Evolutionary conservation across 257 asterid genomes (phyloP), one percentile per base, ranked within the genome.

Genomic region (Jacaranda mimosifolia): DNA sequence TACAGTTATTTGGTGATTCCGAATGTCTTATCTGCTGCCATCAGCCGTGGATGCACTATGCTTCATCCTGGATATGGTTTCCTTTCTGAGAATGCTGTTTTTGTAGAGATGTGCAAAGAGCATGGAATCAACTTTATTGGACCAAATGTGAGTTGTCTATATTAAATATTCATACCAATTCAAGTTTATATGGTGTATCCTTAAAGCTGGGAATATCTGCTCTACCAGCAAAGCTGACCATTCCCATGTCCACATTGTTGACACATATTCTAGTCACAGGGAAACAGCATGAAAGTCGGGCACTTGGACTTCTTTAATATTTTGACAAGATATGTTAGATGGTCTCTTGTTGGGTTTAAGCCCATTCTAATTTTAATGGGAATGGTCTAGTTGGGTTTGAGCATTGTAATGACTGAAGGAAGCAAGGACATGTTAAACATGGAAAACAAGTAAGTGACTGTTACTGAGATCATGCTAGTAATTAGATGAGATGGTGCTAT

Each of bases 41-140:
- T 88, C 66, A 87, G 93, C 87, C 96, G 89, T 57, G 90, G 91
- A 57, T 96, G 99, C 83, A 91, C 98, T 11, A 96, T 96, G 99
- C 90, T 96, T 77, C 99, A 95, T 90, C 99, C 99, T 68, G 99
- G 99, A 82, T 95, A 95, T 83, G 99, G 99, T 68, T 95, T 95
- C 84, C 97, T 95, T 62, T 77, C 99, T 68, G 99, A 95, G 90
- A 95, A 95, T 93, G 99, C 99, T 57, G 85, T 26, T 76, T 95
- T 95, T 84, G 99, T 95, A 55, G 96, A 90, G 82, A 93, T 95
- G 98, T 95, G 99, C 94, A 84, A 85, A 78, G 97, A 85, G 66
- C 99, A 91, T 48, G 90, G 91, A 49, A 90, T 95, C 84, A 95
- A 95, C 86, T 95, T 95, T 80, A 95, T 95, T 76, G 99, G 99